Percentiles rank a stretch among this genome's conserved stretches.
These are phyloP conservation scores for Nannochloropsis granulata DNA, from an alignment of 108 stramenopile genomes.

Conservation along the genomic window DNA sequence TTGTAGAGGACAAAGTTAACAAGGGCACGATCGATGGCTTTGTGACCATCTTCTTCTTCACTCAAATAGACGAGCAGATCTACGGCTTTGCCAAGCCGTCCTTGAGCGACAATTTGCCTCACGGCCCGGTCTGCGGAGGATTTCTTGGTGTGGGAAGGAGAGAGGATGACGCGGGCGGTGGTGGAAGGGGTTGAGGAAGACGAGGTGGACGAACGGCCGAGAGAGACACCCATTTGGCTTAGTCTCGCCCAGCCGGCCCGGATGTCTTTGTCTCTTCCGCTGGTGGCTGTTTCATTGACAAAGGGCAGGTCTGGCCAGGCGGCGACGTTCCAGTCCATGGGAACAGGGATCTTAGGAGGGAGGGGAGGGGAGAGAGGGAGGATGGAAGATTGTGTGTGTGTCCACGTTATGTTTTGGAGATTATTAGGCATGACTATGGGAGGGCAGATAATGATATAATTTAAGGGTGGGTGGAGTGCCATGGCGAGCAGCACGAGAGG, in stretches of 20 bases:
- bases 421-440: no score
- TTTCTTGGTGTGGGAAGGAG: neutral
- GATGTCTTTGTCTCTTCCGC: neutral
- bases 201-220: neutral
- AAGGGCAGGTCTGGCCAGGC: neutral
- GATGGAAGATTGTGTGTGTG: no score
- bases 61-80: neutral
- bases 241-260: neutral
- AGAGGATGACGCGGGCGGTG: neutral
- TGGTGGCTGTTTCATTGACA: neutral
- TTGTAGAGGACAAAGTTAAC: neutral
- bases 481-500: no score
- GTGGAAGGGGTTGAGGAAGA: neutral
- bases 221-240: neutral
- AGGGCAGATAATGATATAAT: no score
- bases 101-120: neutral
- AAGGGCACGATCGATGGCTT: neutral
- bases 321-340: neutral
- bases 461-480: no score
- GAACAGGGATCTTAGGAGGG: neutral
- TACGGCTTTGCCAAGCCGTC: neutral
- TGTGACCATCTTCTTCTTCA: neutral
- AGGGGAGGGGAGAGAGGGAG: neutral
- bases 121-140: neutral
- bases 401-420: no score